Percentiles rank a stretch among this genome's conserved stretches.
These are phyloP conservation scores for Geotrichum siamense DNA, from an alignment of 1,139 yeast genomes.

Conservation along the genomic window DNA sequence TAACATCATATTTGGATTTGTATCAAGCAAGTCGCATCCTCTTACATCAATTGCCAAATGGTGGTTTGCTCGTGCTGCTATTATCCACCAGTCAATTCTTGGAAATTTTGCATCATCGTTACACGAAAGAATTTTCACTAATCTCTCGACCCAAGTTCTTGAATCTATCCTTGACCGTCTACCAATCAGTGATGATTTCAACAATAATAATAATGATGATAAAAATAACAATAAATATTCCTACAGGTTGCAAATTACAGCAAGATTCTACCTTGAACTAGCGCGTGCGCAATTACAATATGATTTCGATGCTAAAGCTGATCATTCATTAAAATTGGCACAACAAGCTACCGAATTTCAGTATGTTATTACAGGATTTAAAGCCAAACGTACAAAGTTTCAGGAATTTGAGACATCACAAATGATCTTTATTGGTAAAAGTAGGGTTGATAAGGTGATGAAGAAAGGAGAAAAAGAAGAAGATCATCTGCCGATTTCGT, in stretches of 20 bases:
- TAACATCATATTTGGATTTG: conserved; percentile 21
- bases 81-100: conserved; percentile 35
- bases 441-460: conserved; percentile 35
- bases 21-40: conserved; percentile 1
- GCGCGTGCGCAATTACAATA: conserved; percentile 48
- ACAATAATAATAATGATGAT: no score
- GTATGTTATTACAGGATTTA: conserved; percentile 74
- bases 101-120: conserved; percentile 27
- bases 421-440: conserved; percentile 70
- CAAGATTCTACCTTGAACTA: conserved; percentile 51
- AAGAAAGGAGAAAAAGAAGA: conserved; percentile 26
- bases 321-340: conserved; percentile 50
- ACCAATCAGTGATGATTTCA: conserved; percentile 25
- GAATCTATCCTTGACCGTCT: conserved; percentile 20
- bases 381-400: conserved; percentile 79
- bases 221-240: conserved; percentile 32
- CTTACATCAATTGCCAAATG: conserved; percentile 24
- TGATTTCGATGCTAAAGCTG: conserved; percentile 56
- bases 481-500: conserved; percentile 31
- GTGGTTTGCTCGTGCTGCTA: conserved; percentile 34
- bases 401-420: conserved; percentile 68
- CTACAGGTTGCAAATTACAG: conserved; percentile 33
- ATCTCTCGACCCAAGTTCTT: conserved; percentile 24
- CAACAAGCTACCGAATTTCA: conserved; percentile 49
- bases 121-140: conserved; percentile 27